Evolutionary conservation across 176 grass and related monocot species (phyloP).

Genomic region (Oryza punctata): DNA sequence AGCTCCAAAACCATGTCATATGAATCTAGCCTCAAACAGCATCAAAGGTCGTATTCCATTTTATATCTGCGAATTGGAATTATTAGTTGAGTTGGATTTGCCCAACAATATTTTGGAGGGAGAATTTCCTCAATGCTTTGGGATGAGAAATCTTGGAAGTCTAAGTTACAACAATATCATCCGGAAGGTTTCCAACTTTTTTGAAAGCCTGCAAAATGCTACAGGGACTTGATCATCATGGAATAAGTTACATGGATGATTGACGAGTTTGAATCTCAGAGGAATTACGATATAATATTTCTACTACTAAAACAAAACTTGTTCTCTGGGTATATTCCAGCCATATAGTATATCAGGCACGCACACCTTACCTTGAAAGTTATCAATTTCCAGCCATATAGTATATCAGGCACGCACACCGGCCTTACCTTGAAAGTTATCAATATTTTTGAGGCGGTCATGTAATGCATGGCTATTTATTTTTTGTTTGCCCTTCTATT

Average conservation of each 20-base stretch:
- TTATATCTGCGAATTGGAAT: background rate
- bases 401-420: no score
- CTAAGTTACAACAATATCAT: slow-evolving; percentile 30
- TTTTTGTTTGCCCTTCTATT: no score
- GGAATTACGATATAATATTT: background rate
- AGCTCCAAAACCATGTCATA: no score
- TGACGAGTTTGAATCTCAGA: no score
- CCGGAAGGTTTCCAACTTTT: slow-evolving; percentile 15
- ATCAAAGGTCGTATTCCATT: no score
- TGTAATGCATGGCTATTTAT: no score
- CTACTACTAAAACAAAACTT: background rate
- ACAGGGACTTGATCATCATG: background rate
- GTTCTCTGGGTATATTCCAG: background rate
- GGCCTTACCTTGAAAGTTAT: no score
- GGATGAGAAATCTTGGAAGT: accelerated
- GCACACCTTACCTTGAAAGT: no score
- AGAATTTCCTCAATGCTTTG: background rate
- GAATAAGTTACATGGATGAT: slow-evolving; percentile 1
- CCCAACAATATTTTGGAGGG: background rate
- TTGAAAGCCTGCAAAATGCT: background rate
- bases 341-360: background rate
- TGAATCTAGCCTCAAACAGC: no score
- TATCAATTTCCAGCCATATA: background rate
- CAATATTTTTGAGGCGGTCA: no score
- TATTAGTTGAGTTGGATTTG: background rate